Conservation (phyloP, 1,139 yeast genomes). For the Schwanniomyces etchellsii region DNA sequence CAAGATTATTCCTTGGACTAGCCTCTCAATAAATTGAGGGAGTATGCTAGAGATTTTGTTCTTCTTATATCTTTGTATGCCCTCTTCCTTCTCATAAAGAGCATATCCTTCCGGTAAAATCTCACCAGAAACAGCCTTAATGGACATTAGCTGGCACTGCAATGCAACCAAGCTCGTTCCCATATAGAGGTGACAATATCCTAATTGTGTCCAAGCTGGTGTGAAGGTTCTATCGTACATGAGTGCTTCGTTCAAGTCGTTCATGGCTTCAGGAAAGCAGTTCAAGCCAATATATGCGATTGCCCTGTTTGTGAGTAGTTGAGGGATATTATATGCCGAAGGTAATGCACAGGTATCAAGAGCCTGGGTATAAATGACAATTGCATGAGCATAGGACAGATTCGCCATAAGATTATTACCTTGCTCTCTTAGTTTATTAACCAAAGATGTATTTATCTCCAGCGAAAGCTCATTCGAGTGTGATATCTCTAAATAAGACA, state of each 20-base stretch:
- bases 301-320: slow-evolving; percentile 35
- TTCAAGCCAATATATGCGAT: slow-evolving; percentile 40
- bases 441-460: slow-evolving; percentile 5
- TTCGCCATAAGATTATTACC: slow-evolving; percentile 39
- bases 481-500: slow-evolving; percentile 4
- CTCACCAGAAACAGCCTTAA: slow-evolving; percentile 27
- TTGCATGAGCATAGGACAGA: slow-evolving; percentile 37
- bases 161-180: slow-evolving; percentile 32
- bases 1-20: slow-evolving; percentile 30
- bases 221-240: slow-evolving; percentile 27
- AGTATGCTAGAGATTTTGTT: slow-evolving; percentile 20
- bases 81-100: slow-evolving; percentile 7
- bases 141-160: slow-evolving; percentile 28
- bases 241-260: slow-evolving; percentile 32
- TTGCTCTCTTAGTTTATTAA: slow-evolving; percentile 28
- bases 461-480: slow-evolving; percentile 2
- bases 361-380: slow-evolving; percentile 36
- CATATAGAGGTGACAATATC: slow-evolving; percentile 41
- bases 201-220: slow-evolving; percentile 44
- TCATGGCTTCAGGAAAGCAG: slow-evolving; percentile 37
- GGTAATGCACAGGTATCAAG: slow-evolving; percentile 16
- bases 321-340: slow-evolving; percentile 20
- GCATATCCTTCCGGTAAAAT: slow-evolving; percentile 24
- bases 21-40: slow-evolving; percentile 37
- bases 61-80: slow-evolving; percentile 16